Conservation (phyloP, 495 filamentous ascomycete genomes). For the Pyronema omphalodes region DNA sequence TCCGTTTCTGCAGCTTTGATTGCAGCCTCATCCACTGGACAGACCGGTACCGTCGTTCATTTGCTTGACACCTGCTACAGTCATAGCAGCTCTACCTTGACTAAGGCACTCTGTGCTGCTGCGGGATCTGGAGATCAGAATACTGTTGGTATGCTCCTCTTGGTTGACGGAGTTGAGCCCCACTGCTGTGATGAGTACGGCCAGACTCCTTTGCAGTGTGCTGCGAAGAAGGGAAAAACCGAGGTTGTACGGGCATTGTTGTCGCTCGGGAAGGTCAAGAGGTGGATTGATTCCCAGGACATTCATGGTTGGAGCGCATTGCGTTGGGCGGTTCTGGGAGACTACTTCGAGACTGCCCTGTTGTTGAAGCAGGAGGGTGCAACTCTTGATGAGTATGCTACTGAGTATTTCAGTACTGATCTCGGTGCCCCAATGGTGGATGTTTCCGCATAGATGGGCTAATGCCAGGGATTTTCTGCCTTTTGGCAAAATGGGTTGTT, state of each 20-base stretch:
- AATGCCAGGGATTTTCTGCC: no score
- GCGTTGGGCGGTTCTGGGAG: slow-evolving; percentile 1
- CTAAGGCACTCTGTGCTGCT: not conserved
- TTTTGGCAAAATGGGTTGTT: no score
- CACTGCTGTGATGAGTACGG: not conserved
- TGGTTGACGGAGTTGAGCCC: not conserved
- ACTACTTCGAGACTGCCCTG: slow-evolving; percentile 29
- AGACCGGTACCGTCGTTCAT: not conserved
- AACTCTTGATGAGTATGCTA: slow-evolving; percentile 15
- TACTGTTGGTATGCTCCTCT: not conserved
- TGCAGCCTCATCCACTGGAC: not conserved
- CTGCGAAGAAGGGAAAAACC: not conserved
- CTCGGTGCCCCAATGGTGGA: no score
- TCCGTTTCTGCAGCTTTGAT: not conserved
- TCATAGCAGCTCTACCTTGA: not conserved
- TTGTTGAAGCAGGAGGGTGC: slow-evolving; percentile 24
- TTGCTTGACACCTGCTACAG: not conserved
- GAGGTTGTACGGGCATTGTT: not conserved
- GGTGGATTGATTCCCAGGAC: slow-evolving; percentile 2
- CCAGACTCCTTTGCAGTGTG: not conserved
- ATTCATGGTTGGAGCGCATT: not conserved
- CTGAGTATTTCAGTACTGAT: not conserved
- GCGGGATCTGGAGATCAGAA: not conserved
- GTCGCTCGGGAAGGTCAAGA: not conserved
- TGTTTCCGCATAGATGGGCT: no score